Evolutionary conservation across 768 basidiomycete species (phyloP), one percentile per base, ranked within the genome.

Genomic region (Calvatia gigantea): DNA sequence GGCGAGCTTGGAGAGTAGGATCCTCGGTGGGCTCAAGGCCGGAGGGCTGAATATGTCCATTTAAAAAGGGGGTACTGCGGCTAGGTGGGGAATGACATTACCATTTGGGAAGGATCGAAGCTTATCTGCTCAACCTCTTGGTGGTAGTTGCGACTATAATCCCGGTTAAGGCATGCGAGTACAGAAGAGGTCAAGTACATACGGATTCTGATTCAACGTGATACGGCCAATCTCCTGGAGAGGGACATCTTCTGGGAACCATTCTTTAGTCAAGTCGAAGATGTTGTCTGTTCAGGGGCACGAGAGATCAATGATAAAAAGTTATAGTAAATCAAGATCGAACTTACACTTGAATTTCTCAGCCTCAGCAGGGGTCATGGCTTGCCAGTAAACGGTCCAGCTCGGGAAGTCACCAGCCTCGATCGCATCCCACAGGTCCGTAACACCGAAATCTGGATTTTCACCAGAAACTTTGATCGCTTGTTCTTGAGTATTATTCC

Each of bases 301-400:
- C n/a, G n/a, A n/a, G 25, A 54, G 44, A 33, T 28, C n/a, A n/a
- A n/a, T n/a, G n/a, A n/a, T 4, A 23, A 4, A 21, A 23, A 0
- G 7, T 21, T 21, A 21, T 42, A 8, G 19, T 42, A 9, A 11
- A 25, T n/a, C 49, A 32, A n/a, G 41, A 54, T 19, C 28, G 23
- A 1, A 52, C 68, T 51, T 42, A 73, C 63, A 62, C 52, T 69
- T 72, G 65, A 73, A 77, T 35, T 73, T 73, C 67, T 81, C 74
- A 15, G 82, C 83, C 62, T 83, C 70, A 56, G 77, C 60, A 7
- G 77, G 67, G 1, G 78, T 77, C 73, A 84, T 74, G 21, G 72
- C 74, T 68, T 84, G 83, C 11, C 82, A 77, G 59, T 79, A 82
- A n/a, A 84, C 61, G 48, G 82, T 82, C 78, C 79, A 84, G 59